Percentiles rank a stretch among this genome's conserved stretches.
phyloP scores from a whole-genome alignment of 345 rosid genomes.

The Lenwebbia sp. region DNA sequence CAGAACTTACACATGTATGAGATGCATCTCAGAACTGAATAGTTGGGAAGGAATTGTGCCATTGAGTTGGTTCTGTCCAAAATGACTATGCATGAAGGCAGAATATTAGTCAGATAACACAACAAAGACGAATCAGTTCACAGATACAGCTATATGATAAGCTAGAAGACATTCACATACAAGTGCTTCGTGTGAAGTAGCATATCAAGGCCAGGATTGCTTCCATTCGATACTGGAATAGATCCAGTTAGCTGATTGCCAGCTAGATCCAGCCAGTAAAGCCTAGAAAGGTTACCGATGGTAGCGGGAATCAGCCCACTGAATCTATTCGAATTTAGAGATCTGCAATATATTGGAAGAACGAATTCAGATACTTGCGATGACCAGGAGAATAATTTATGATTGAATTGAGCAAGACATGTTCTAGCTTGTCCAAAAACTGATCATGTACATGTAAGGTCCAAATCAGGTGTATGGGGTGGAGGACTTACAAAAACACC shows the following conservation, averaged over 20 bases:
- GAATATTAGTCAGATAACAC: not conserved
- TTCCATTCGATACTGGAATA: constrained; percentile 70
- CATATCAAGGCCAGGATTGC: constrained; percentile 70
- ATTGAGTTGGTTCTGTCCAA: constrained; percentile 60
- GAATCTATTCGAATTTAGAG: constrained; percentile 64
- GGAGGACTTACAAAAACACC: constrained; percentile 39
- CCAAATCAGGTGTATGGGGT: not conserved
- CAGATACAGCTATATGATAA: not conserved
- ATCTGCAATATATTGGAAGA: constrained; percentile 30
- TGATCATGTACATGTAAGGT: not conserved
- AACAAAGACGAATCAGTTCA: not conserved
- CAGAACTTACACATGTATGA: constrained; percentile 64
- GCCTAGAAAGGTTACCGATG: constrained; percentile 49
- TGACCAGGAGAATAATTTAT: not conserved
- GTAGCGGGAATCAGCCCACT: constrained; percentile 65
- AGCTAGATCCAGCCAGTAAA: constrained; percentile 81
- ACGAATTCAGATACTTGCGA: not conserved
- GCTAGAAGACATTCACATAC: constrained; percentile 26
- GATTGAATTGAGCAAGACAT: not conserved
- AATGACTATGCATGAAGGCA: constrained; percentile 34
- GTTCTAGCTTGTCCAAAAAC: not conserved
- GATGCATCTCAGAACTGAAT: constrained; percentile 51
- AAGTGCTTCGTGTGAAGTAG: constrained; percentile 63
- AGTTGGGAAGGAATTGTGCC: constrained; percentile 51
- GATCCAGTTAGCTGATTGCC: constrained; percentile 61